phyloP scores from a whole-genome alignment of 805 yeast genomes.

The Hemisphaericaspora nanyangensis region DNA sequence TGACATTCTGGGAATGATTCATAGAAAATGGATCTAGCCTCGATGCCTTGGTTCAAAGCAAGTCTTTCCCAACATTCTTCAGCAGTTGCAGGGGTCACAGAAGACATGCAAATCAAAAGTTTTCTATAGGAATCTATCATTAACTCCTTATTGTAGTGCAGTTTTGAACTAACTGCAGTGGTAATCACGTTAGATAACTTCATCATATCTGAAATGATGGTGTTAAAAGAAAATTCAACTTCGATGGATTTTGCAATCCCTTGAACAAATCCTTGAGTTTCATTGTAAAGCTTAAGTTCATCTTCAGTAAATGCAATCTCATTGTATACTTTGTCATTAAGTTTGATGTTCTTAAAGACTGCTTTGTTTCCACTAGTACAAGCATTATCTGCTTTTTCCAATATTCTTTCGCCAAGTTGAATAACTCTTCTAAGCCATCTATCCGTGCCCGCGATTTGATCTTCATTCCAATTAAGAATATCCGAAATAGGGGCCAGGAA shows the following conservation, averaged over 20 bases:
- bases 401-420: slow-evolving; percentile 18
- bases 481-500: slow-evolving; percentile 90
- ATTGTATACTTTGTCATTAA: slow-evolving; percentile 15
- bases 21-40: slow-evolving; percentile 49
- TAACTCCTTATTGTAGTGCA: slow-evolving; percentile 34
- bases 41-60: slow-evolving; percentile 9
- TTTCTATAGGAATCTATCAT: slow-evolving; percentile 47
- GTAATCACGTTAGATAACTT: slow-evolving; percentile 53
- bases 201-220: slow-evolving; percentile 87
- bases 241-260: slow-evolving; percentile 59
- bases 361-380: not conserved
- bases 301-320: slow-evolving; percentile 27
- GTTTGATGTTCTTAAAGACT: slow-evolving; percentile 14
- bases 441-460: slow-evolving; percentile 79
- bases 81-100: slow-evolving; percentile 75
- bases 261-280: slow-evolving; percentile 42
- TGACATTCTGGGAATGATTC: slow-evolving; percentile 64
- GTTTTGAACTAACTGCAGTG: slow-evolving; percentile 31
- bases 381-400: slow-evolving; percentile 8
- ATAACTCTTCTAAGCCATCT: slow-evolving; percentile 76
- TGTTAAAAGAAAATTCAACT: slow-evolving; percentile 63
- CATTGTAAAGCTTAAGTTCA: slow-evolving; percentile 60
- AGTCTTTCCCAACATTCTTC: slow-evolving; percentile 74
- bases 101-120: slow-evolving; percentile 63
- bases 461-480: slow-evolving; percentile 84